phyloP scores from a whole-genome alignment of 2,329 filamentous ascomycete genomes.

The Colletotrichum tabaci region DNA sequence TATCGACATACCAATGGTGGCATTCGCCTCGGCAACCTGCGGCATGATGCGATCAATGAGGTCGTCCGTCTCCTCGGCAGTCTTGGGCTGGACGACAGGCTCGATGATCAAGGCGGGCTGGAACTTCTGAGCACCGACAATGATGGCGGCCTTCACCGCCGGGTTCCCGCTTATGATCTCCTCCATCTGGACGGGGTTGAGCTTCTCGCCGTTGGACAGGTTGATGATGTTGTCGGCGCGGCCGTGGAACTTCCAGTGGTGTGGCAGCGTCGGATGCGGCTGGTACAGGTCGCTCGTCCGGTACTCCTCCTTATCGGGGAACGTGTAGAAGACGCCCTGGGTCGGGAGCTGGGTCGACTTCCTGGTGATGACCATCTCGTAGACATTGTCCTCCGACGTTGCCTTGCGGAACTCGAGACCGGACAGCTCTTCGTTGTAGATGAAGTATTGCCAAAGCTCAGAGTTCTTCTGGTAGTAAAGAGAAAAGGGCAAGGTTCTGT shows the following conservation, averaged over 20 bases:
- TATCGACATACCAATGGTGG: slow-evolving; percentile 38
- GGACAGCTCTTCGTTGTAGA: slow-evolving; percentile 55
- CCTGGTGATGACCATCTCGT: slow-evolving; percentile 57
- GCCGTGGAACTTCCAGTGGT: slow-evolving; percentile 52
- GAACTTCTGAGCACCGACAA: slow-evolving; percentile 62
- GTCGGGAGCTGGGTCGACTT: slow-evolving; percentile 54
- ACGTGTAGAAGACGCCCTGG: slow-evolving; percentile 58
- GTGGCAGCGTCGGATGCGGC: slow-evolving; percentile 54
- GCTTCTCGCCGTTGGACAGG: slow-evolving; percentile 65
- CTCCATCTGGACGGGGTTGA: slow-evolving; percentile 63
- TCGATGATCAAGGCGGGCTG: slow-evolving; percentile 65
- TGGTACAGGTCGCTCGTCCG: slow-evolving; percentile 61
- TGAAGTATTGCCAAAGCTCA: slow-evolving; percentile 36
- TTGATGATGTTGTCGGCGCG: slow-evolving; percentile 61
- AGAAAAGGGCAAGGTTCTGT: slow-evolving; percentile 42
- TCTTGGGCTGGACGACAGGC: slow-evolving; percentile 50
- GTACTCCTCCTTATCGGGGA: slow-evolving; percentile 54
- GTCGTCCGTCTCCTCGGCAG: slow-evolving; percentile 41
- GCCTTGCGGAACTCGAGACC: slow-evolving; percentile 57
- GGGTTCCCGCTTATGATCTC: slow-evolving; percentile 56
- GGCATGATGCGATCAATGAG: slow-evolving; percentile 63
- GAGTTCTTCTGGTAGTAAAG: slow-evolving; percentile 54
- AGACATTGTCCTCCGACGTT: slow-evolving; percentile 49
- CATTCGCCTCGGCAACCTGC: slow-evolving; percentile 58
- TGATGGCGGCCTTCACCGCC: slow-evolving; percentile 57